A percentile compares a stretch with the other conserved stretches of the same genome.
These are phyloP conservation scores for Xylariomycetidae sp. DNA, from an alignment of 2,329 filamentous ascomycete species.

Conservation along the genomic window DNA sequence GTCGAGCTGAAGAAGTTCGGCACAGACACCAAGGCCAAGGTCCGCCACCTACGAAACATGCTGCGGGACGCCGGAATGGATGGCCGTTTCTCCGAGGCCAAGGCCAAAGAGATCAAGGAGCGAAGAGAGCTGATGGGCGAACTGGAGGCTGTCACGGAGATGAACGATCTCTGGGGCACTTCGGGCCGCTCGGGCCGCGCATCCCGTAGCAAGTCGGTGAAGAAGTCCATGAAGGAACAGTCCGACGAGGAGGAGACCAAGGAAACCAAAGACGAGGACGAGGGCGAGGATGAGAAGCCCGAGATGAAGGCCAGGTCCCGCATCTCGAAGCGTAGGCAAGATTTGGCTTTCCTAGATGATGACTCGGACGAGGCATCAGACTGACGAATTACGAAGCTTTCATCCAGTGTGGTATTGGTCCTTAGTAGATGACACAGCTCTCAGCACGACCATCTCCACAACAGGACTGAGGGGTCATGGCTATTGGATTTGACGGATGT, in stretches of 20 bases:
- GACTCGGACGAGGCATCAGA: constrained; percentile 46
- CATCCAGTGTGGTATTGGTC: neutral
- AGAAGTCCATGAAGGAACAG: constrained; percentile 31
- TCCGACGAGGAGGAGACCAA: constrained; percentile 28
- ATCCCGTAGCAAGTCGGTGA: constrained; percentile 35
- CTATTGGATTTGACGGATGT: constrained; percentile 2
- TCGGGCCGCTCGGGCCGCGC: constrained; percentile 31
- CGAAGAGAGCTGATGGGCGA: constrained; percentile 77
- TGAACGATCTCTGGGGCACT: constrained; percentile 70
- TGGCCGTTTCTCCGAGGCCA: constrained; percentile 79
- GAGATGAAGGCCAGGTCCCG: constrained; percentile 24
- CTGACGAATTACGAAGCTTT: neutral
- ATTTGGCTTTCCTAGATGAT: constrained; percentile 61
- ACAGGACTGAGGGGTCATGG: too few relatives aligned
- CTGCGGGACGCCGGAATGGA: constrained; percentile 80
- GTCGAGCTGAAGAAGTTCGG: constrained; percentile 72
- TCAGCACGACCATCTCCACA: too few relatives aligned
- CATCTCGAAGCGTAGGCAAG: constrained; percentile 41
- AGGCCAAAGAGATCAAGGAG: constrained; percentile 82
- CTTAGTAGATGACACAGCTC: too few relatives aligned
- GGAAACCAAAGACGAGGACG: constrained; percentile 28
- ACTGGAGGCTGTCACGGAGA: constrained; percentile 76
- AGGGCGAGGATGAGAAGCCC: constrained; percentile 24
- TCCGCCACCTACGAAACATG: constrained; percentile 72
- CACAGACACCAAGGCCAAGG: constrained; percentile 69